Evolutionary conservation across 192 early-diverging fungal species (phyloP).

Genomic region (Radiomyces spectabilis): DNA sequence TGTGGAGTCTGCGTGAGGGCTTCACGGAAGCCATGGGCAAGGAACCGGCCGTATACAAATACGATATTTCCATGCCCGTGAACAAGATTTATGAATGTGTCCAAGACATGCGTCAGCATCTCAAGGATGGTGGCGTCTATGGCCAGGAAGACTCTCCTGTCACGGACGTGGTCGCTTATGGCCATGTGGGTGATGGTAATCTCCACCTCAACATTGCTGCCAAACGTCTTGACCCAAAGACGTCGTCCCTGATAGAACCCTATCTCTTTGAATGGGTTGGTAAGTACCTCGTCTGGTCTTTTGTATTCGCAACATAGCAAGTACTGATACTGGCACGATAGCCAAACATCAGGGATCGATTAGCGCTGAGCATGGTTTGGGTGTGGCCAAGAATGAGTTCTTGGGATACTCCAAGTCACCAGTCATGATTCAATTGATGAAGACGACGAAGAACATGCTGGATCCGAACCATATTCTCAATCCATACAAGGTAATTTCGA

Average conservation of each 20-base stretch:
- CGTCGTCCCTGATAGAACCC: slow-evolving; percentile 79
- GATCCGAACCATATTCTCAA: slow-evolving; percentile 96
- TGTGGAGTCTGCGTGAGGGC: slow-evolving; percentile 93
- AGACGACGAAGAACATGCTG: slow-evolving; percentile 72
- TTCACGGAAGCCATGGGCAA: slow-evolving; percentile 89
- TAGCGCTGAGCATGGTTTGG: slow-evolving; percentile 46
- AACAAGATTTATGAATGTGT: slow-evolving; percentile 79
- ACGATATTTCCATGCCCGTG: slow-evolving; percentile 92
- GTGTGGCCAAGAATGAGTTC: slow-evolving; percentile 64
- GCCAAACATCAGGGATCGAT: slow-evolving; percentile 30
- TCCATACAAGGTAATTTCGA: slow-evolving; percentile 69
- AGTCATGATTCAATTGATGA: slow-evolving; percentile 80
- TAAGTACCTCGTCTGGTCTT: slow-evolving; percentile 21
- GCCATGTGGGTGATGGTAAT: slow-evolving; percentile 98
- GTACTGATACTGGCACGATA: too few species aligned
- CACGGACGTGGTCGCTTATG: slow-evolving; percentile 82
- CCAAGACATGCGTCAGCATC: slow-evolving; percentile 63
- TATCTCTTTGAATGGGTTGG: slow-evolving; percentile 88
- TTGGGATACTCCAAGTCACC: slow-evolving; percentile 76
- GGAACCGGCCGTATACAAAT: slow-evolving; percentile 89
- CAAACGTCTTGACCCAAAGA: slow-evolving; percentile 45
- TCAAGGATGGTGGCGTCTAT: slow-evolving; percentile 53
- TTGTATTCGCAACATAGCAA: neutral
- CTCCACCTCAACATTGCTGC: slow-evolving; percentile 91
- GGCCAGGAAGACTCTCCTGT: slow-evolving; percentile 45